These are phyloP conservation scores for Monosporozyma aerobia DNA, from an alignment of 805 yeast species.

Conservation along the genomic window DNA sequence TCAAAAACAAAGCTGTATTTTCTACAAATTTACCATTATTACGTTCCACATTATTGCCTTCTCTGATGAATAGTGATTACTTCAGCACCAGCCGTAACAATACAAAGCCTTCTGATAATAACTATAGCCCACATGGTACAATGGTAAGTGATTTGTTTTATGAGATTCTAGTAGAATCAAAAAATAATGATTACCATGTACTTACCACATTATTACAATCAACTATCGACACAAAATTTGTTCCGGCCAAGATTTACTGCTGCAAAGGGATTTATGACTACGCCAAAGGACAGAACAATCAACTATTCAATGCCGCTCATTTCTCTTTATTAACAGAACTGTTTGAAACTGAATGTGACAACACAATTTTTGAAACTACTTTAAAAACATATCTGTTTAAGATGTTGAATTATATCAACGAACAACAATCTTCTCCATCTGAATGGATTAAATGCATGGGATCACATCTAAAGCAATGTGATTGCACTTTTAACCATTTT, in stretches of 20 bases:
- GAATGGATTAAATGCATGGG: background rate
- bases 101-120: background rate
- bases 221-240: conserved; percentile 43
- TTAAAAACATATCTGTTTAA: background rate
- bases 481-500: background rate
- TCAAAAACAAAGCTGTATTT: conserved; percentile 42
- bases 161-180: conserved; percentile 1
- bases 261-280: conserved; percentile 51
- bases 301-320: conserved; percentile 20
- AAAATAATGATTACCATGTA: background rate
- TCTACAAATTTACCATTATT: conserved; percentile 33
- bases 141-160: conserved; percentile 38
- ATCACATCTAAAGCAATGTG: conserved; percentile 1
- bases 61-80: conserved; percentile 53
- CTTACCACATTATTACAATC: background rate
- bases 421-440: background rate
- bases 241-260: conserved; percentile 59
- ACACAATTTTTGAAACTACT: conserved; percentile 32
- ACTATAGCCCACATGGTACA: conserved; percentile 52
- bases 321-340: conserved; percentile 27
- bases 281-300: conserved; percentile 22
- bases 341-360: conserved; percentile 37
- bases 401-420: background rate
- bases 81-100: conserved; percentile 36
- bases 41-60: conserved; percentile 42